Conservation (phyloP, 2,329 filamentous ascomycete species). For the Venturiaceae sp. region DNA sequence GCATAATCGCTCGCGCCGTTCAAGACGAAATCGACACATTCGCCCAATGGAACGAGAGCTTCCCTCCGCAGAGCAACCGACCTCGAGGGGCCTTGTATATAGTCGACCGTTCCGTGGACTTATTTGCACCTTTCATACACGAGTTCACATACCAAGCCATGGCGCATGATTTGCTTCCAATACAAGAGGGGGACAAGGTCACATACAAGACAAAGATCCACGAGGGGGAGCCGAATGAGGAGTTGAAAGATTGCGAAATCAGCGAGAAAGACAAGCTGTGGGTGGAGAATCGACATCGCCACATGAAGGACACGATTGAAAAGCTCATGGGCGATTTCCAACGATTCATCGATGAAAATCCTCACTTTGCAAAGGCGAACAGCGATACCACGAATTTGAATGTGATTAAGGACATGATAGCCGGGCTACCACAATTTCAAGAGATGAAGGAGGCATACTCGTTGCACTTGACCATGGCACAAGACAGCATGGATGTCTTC, state of each 20-base stretch:
- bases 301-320: conserved; percentile 97
- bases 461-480: conserved; percentile 89
- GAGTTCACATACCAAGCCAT: conserved; percentile 99
- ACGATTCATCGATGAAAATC: conserved; percentile 82
- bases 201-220: conserved; percentile 76
- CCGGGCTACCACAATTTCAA: conserved; percentile 86
- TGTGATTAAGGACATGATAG: conserved; percentile 94
- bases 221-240: conserved; percentile 56
- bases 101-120: conserved; percentile 86
- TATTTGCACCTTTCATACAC: conserved; percentile 78
- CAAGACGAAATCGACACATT: conserved; percentile 88
- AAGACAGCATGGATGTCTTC: conserved; percentile 94
- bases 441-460: conserved; percentile 94
- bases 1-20: conserved; percentile 80
- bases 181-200: conserved; percentile 81
- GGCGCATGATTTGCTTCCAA: conserved; percentile 85
- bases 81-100: conserved; percentile 79
- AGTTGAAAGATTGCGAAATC: conserved; percentile 87
- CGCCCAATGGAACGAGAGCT: conserved; percentile 72
- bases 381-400: conserved; percentile 56
- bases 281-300: conserved; percentile 86
- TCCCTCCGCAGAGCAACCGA: conserved; percentile 67
- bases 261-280: conserved; percentile 87
- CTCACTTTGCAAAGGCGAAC: conserved; percentile 69
- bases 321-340: conserved; percentile 89